Percentiles rank a stretch among this genome's conserved stretches.
Evolutionary conservation across 2,329 filamentous ascomycete species (phyloP).

Genomic region (Alternaria conjuncta): DNA sequence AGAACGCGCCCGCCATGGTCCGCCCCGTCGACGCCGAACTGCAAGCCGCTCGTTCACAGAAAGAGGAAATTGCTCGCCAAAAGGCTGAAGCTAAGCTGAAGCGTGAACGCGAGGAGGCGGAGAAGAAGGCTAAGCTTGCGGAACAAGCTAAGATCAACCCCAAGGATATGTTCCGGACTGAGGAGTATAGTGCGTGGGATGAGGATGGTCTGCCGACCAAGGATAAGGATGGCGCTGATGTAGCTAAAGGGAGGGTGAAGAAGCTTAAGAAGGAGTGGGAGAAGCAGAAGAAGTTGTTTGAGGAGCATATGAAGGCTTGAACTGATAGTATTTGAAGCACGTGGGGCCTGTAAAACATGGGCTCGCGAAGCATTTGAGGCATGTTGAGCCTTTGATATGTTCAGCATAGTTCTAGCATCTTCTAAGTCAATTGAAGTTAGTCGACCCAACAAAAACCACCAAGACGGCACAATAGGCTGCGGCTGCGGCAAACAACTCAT

Average conservation of each 20-base stretch:
- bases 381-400: too few species aligned
- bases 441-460: slow-evolving; percentile 35
- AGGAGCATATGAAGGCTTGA: slow-evolving; percentile 46
- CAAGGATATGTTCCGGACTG: slow-evolving; percentile 63
- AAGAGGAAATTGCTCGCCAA: slow-evolving; percentile 55
- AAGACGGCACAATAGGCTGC: slow-evolving; percentile 49
- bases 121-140: slow-evolving; percentile 61
- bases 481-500: slow-evolving; percentile 47
- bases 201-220: slow-evolving; percentile 79
- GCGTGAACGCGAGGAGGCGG: slow-evolving; percentile 66
- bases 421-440: too few species aligned
- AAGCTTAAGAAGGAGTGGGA: slow-evolving; percentile 90
- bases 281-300: slow-evolving; percentile 83
- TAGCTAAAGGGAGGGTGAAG: slow-evolving; percentile 80
- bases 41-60: slow-evolving; percentile 59
- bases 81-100: slow-evolving; percentile 55
- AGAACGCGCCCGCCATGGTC: slow-evolving; percentile 75
- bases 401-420: too few species aligned
- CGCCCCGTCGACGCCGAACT: slow-evolving; percentile 68
- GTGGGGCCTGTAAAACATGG: too few species aligned
- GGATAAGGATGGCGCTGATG: slow-evolving; percentile 77
- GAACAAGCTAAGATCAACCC: slow-evolving; percentile 65
- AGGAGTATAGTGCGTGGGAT: slow-evolving; percentile 79
- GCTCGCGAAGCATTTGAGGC: too few species aligned
- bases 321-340: too few species aligned